A percentile compares a stretch with the other conserved stretches of the same genome.
These are phyloP conservation scores for Cercospora beticola DNA, from an alignment of 2,329 filamentous ascomycete genomes.

Conservation along the genomic window DNA sequence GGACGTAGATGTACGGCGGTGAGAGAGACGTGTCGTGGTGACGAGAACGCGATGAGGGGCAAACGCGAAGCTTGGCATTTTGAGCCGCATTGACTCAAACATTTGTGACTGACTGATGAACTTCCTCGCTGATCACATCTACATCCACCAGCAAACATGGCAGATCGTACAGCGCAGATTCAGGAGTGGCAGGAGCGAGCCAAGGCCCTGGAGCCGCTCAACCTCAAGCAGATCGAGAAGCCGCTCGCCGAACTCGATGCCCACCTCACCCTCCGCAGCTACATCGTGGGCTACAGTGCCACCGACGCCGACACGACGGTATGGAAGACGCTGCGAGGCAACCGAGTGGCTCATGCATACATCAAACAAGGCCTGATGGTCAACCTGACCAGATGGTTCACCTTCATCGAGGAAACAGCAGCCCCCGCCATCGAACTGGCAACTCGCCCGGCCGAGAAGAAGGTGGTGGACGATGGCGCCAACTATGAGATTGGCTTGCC, in stretches of 20 bases:
- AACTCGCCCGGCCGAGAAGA: slow-evolving; percentile 47
- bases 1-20: not conserved
- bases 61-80: not conserved
- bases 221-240: slow-evolving; percentile 79
- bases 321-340: slow-evolving; percentile 79
- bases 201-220: slow-evolving; percentile 55
- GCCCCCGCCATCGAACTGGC: slow-evolving; percentile 64
- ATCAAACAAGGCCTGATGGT: slow-evolving; percentile 74
- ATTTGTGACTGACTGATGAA: not conserved
- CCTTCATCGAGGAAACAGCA: slow-evolving; percentile 75
- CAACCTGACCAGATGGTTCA: slow-evolving; percentile 84
- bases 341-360: slow-evolving; percentile 78
- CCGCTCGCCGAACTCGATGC: slow-evolving; percentile 76
- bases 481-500: slow-evolving; percentile 87
- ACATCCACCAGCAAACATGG: not conserved
- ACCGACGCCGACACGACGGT: slow-evolving; percentile 76
- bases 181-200: slow-evolving; percentile 59
- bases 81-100: slow-evolving; percentile 1
- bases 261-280: slow-evolving; percentile 81
- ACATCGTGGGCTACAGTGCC: slow-evolving; percentile 77
- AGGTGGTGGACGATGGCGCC: slow-evolving; percentile 66
- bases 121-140: not conserved
- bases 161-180: slow-evolving; percentile 32
- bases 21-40: not conserved
- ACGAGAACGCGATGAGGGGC: not conserved